These are phyloP conservation scores for Berberis thunbergii DNA, from an alignment of 164 flowering plant species.

Conservation along the genomic window DNA sequence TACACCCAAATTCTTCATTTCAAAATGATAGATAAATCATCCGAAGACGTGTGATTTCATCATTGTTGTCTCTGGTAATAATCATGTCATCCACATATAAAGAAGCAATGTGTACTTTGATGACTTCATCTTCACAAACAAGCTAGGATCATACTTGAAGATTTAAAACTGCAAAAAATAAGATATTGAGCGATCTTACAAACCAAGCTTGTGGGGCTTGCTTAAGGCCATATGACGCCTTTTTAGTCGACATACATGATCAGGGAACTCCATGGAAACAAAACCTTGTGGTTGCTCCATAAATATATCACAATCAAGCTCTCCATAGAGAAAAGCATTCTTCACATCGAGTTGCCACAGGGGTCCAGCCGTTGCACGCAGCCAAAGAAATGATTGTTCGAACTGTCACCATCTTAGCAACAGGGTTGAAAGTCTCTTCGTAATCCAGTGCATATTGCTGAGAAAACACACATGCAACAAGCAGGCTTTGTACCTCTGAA, in stretches of 20 bases:
- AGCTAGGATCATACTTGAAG: conserved; percentile 13
- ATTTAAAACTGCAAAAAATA: conserved; percentile 11
- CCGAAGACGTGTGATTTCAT: too few relatives aligned
- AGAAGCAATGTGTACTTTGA: conserved; percentile 4
- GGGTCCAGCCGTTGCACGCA: conserved; percentile 8
- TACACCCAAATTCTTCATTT: too few relatives aligned
- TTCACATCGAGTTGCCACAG: conserved; percentile 17
- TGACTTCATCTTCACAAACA: conserved; percentile 10
- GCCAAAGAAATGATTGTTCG: conserved; percentile 8
- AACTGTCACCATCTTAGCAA: conserved; percentile 9
- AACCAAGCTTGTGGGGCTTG: conserved; percentile 12
- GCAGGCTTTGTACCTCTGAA: conserved; percentile 11
- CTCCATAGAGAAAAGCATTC: conserved; percentile 16
- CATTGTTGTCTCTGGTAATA: too few relatives aligned
- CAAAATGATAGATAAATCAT: too few relatives aligned
- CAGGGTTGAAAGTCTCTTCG: conserved; percentile 11
- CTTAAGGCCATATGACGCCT: conserved; percentile 20
- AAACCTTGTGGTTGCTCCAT: conserved; percentile 18
- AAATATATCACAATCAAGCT: conserved; percentile 7
- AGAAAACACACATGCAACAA: conserved; percentile 15
- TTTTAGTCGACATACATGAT: conserved; percentile 18
- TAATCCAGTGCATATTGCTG: conserved; percentile 17
- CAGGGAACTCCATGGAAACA: conserved; percentile 6
- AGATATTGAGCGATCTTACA: conserved; percentile 15
- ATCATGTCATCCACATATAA: conserved; percentile 10